Percentiles rank a stretch among this genome's conserved stretches.
Evolutionary conservation across 129 eudicot species (phyloP).

Genomic region (Tagetes erecta): DNA sequence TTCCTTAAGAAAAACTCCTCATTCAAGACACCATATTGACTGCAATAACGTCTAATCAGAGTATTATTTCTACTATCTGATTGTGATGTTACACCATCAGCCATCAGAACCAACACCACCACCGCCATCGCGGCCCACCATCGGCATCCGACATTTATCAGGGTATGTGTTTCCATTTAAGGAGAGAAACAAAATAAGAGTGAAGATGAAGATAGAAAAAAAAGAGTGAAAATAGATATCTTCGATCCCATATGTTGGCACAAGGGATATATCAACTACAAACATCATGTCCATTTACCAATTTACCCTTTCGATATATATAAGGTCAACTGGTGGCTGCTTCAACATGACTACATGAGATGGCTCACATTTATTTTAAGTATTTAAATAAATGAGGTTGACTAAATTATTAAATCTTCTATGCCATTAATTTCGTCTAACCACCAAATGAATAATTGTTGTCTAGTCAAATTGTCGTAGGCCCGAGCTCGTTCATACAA

Average conservation of each 20-base stretch:
- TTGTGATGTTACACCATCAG: constrained; percentile 30
- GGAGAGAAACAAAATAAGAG: background rate
- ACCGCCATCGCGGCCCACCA: background rate
- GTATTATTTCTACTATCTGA: constrained; percentile 41
- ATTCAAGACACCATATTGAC: constrained; percentile 50
- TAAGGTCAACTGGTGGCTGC: background rate
- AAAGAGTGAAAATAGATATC: background rate
- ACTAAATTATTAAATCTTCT: background rate
- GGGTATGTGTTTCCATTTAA: constrained; percentile 22
- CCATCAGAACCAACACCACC: constrained; percentile 2
- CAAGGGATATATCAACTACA: background rate
- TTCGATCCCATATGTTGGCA: background rate
- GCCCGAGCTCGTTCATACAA: background rate
- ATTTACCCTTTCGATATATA: too few species aligned
- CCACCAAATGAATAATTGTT: background rate
- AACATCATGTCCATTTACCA: background rate
- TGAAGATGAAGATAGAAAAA: background rate
- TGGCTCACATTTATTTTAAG: background rate
- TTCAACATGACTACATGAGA: background rate
- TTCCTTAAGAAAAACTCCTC: constrained; percentile 39
- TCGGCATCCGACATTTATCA: background rate
- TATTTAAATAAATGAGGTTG: background rate
- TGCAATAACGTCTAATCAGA: constrained; percentile 52
- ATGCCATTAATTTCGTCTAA: background rate
- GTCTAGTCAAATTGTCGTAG: background rate